Conservation (phyloP, 495 filamentous ascomycete species). For the Thermochaetoides thermophila region DNA sequence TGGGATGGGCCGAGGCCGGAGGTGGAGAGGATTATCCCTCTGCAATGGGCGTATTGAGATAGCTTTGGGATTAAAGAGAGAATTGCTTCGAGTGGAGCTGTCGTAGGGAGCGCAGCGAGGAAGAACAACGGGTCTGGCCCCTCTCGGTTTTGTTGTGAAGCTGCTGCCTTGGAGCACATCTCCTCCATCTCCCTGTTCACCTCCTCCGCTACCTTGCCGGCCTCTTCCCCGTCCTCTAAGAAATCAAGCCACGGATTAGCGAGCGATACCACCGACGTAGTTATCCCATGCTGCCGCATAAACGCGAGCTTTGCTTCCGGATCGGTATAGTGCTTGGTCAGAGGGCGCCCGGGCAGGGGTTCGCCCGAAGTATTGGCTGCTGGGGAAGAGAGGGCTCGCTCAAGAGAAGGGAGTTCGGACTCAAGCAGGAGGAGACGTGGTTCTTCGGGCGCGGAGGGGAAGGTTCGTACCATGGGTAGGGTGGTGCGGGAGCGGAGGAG, state of each 20-base stretch:
- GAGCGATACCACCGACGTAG: constrained; percentile 72
- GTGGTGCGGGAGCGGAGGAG: constrained; percentile 60
- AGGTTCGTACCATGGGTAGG: constrained; percentile 70
- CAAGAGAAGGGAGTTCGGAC: constrained; percentile 43
- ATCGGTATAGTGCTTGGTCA: constrained; percentile 61
- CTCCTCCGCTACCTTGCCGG: constrained; percentile 41
- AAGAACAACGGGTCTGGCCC: too few relatives aligned
- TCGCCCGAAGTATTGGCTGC: too few relatives aligned
- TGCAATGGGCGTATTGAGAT: constrained; percentile 45
- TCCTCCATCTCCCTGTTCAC: constrained; percentile 67
- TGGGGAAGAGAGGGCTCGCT: constrained; percentile 24
- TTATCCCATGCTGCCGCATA: constrained; percentile 73
- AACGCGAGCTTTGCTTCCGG: constrained; percentile 64
- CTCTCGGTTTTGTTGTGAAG: too few relatives aligned
- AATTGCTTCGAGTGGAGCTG: constrained; percentile 44
- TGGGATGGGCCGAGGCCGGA: constrained; percentile 63
- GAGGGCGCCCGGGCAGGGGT: constrained; percentile 47
- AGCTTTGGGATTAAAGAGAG: constrained; percentile 51
- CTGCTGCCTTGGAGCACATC: constrained; percentile 42
- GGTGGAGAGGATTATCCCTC: constrained; percentile 80
- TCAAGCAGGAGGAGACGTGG: constrained; percentile 73
- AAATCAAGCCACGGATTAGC: constrained; percentile 97
- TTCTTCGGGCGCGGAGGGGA: constrained; percentile 36
- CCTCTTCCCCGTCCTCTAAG: constrained; percentile 44
- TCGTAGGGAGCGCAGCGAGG: constrained; percentile 70